Evolutionary conservation across 2,329 filamentous ascomycete species (phyloP), one percentile per base, ranked within the genome.

Genomic region (Fusarium citri): DNA sequence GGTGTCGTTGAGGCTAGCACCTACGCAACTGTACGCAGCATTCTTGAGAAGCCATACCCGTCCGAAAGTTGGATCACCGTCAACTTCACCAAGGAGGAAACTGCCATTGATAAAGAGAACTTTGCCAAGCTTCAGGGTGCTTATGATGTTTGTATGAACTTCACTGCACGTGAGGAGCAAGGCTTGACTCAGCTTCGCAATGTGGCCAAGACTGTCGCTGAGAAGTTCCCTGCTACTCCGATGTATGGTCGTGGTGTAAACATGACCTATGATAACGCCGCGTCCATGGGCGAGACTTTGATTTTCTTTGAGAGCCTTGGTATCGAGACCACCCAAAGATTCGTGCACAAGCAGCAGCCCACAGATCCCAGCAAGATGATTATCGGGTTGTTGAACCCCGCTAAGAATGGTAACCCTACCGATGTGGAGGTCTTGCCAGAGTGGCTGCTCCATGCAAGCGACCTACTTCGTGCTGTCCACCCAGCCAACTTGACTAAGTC

Each of bases 101-200:
- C 81, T 3, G 79, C 37, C 6, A 60, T 82, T 2, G 88, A 91
- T 60, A 82, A 87, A 72, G 78, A 85, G 31, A 93, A 92, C 74
- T 92, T 92, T 73, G 79, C 86, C 64, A 90, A 91, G 77, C 80
- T 93, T 74, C 87, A 91, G 76, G 79, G 84, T 47, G 87, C 85
- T 1, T 93, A 92, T 72, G 80, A 87, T 64, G 86, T 90, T 40
- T 94, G 91, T 74, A 85, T 91, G 77, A 83, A 93, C 72, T 86
- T 90, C 74, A 81, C 85, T 11, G 78, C 80, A 12, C 85, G 91
- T 49, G 84, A 86, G 67, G 78, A 84, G 42, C 75, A 83, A 11
- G 91, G 90, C 4, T 79, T 85, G 7, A 76, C 82, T 60, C 90
- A 90, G 4, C 77, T 93, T 41, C 76, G 83, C 20, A 76, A 84